Conservation (phyloP, 2,329 filamentous ascomycete genomes). For the Myriosclerotinia curreyana region DNA sequence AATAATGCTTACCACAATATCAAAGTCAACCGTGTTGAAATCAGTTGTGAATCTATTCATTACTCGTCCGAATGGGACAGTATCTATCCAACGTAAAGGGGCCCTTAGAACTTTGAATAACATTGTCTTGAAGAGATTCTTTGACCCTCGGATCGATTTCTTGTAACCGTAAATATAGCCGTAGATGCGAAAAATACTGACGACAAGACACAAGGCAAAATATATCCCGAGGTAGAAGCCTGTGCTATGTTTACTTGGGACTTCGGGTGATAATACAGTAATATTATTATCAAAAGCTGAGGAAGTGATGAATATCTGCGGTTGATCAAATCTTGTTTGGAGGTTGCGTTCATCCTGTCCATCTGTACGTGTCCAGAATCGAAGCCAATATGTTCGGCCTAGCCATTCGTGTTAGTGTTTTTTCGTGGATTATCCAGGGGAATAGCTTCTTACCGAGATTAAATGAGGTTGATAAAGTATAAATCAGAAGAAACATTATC, state of each 20-base stretch:
- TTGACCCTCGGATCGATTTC: slow-evolving; percentile 64
- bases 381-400: slow-evolving; percentile 22
- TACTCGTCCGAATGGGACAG: slow-evolving; percentile 69
- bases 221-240: slow-evolving; percentile 21
- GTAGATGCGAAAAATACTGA: slow-evolving; percentile 12
- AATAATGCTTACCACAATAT: slow-evolving; percentile 15
- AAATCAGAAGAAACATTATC: slow-evolving; percentile 11
- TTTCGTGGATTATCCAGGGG: no score
- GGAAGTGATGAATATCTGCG: slow-evolving; percentile 3
- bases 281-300: neutral
- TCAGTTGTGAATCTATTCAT: slow-evolving; percentile 74
- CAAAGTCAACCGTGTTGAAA: slow-evolving; percentile 44
- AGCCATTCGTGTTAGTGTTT: neutral
- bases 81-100: slow-evolving; percentile 73
- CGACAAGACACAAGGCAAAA: slow-evolving; percentile 15
- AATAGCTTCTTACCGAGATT: slow-evolving; percentile 1
- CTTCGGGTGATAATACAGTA: neutral
- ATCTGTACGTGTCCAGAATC: slow-evolving; percentile 18
- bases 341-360: neutral
- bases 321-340: slow-evolving; percentile 1
- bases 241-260: neutral
- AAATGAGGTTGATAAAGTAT: neutral
- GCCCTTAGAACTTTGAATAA: slow-evolving; percentile 64
- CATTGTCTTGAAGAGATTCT: slow-evolving; percentile 62
- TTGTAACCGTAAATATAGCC: slow-evolving; percentile 60